Percentiles rank a stretch among this genome's conserved stretches.
phyloP scores from a whole-genome alignment of 2,329 filamentous ascomycete species.

The Colletotrichum graminicola region DNA sequence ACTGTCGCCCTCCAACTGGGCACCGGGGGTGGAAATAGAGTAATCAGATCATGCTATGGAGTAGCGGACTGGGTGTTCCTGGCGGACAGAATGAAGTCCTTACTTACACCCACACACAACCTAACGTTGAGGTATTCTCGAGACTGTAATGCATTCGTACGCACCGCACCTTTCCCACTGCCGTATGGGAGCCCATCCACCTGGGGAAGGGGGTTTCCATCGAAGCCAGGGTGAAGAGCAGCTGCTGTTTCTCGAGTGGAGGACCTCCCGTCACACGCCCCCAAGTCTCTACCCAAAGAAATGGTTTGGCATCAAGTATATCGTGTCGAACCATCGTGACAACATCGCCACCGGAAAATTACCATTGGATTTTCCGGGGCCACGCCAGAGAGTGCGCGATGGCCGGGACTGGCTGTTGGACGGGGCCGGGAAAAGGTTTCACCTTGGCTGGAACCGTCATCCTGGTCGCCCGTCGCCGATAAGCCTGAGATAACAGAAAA shows the following conservation, averaged over 20 bases:
- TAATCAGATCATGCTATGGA: neutral
- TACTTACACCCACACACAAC: no score
- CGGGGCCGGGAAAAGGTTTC: neutral
- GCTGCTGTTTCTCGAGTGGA: no score
- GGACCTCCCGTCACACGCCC: neutral
- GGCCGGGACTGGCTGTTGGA: neutral
- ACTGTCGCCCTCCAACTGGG: no score
- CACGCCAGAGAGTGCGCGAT: neutral
- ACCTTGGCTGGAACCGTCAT: neutral
- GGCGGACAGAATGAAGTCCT: no score
- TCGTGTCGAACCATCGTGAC: neutral
- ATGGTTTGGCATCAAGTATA: neutral
- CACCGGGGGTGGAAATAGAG: no score
- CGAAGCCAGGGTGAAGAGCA: no score
- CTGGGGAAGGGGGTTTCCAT: no score
- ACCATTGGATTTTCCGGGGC: neutral
- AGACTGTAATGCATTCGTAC: no score
- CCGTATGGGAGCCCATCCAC: no score
- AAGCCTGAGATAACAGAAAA: slow-evolving; percentile 25
- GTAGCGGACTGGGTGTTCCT: neutral
- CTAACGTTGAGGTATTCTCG: no score
- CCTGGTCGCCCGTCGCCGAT: neutral
- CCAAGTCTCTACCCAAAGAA: neutral
- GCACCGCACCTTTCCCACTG: no score
- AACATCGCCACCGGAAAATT: neutral